A percentile compares a stretch with the other conserved stretches of the same genome.
These are phyloP conservation scores for Ophiostoma angusticollis DNA, from an alignment of 2,329 filamentous ascomycete species.

Conservation along the genomic window DNA sequence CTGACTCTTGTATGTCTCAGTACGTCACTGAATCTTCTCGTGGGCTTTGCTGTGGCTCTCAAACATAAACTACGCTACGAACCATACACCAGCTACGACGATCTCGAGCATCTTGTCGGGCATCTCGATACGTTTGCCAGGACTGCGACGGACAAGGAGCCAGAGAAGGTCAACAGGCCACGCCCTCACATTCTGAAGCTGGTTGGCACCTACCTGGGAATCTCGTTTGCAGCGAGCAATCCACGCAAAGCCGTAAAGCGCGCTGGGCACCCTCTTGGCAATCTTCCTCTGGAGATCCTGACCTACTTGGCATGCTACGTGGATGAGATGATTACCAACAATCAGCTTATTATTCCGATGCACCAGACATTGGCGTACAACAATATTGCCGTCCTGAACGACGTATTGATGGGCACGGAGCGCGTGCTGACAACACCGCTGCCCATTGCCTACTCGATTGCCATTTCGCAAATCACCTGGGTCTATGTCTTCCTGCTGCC, in stretches of 20 bases:
- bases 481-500: constrained; percentile 60
- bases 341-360: constrained; percentile 33
- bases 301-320: constrained; percentile 50
- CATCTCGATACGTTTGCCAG: constrained; percentile 56
- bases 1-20: constrained; percentile 12
- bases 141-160: constrained; percentile 26
- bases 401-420: constrained; percentile 53
- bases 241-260: constrained; percentile 57
- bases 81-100: constrained; percentile 56
- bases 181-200: constrained; percentile 33
- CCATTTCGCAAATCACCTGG: constrained; percentile 66
- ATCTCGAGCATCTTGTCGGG: constrained; percentile 47
- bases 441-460: constrained; percentile 61
- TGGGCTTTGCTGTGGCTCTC: constrained; percentile 54
- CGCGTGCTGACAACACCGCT: constrained; percentile 60
- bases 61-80: constrained; percentile 66
- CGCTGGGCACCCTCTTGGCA: constrained; percentile 53
- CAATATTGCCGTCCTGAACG: constrained; percentile 45
- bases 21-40: constrained; percentile 54
- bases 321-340: constrained; percentile 39
- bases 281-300: constrained; percentile 59
- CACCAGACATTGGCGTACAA: constrained; percentile 38
- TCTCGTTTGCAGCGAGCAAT: constrained; percentile 56
- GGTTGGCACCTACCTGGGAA: constrained; percentile 50
- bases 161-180: constrained; percentile 20